Conservation (phyloP, 1,139 yeast genomes). For the Meyerozyma sp. region DNA sequence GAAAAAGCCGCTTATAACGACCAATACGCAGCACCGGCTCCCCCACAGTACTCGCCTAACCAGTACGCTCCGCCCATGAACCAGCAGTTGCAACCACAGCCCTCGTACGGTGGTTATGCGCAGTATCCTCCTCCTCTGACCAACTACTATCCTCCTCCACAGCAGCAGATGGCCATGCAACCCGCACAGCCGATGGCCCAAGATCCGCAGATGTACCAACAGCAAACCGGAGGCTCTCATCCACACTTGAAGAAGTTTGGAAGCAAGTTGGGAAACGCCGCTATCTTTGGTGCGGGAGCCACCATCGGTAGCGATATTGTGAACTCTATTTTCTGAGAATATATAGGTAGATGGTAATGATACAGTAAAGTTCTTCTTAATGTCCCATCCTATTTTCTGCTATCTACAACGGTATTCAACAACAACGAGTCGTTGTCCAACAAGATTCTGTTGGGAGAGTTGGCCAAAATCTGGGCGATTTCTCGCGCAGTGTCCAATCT, state of each 20-base stretch:
- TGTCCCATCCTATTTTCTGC: constrained; percentile 27
- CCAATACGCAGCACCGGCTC: constrained; percentile 9
- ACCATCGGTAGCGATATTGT: constrained; percentile 86
- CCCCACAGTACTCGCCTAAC: constrained; percentile 10
- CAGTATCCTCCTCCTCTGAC: constrained; percentile 48
- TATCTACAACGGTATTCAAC: constrained; percentile 79
- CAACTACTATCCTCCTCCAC: constrained; percentile 34
- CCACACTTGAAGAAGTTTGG: constrained; percentile 63
- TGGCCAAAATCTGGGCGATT: constrained; percentile 79
- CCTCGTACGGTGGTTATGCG: constrained; percentile 40
- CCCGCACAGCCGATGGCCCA: no score
- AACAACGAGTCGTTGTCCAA: constrained; percentile 89
- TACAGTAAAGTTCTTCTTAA: no score
- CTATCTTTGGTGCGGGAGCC: constrained; percentile 96
- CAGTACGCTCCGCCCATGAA: constrained; percentile 7
- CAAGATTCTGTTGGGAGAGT: constrained; percentile 85
- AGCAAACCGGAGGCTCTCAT: constrained; percentile 7
- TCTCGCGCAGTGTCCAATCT: constrained; percentile 96
- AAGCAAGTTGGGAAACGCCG: constrained; percentile 83
- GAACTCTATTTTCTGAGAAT: constrained; percentile 65
- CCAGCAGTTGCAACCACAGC: constrained; percentile 19
- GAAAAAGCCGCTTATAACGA: constrained; percentile 18
- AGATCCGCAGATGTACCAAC: constrained; percentile 9
- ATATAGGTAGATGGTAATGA: no score
- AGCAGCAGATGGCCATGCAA: constrained; percentile 10